Evolutionary conservation across 1,284 basidiomycete species (phyloP).

Genomic region (Golubevia sp.): DNA sequence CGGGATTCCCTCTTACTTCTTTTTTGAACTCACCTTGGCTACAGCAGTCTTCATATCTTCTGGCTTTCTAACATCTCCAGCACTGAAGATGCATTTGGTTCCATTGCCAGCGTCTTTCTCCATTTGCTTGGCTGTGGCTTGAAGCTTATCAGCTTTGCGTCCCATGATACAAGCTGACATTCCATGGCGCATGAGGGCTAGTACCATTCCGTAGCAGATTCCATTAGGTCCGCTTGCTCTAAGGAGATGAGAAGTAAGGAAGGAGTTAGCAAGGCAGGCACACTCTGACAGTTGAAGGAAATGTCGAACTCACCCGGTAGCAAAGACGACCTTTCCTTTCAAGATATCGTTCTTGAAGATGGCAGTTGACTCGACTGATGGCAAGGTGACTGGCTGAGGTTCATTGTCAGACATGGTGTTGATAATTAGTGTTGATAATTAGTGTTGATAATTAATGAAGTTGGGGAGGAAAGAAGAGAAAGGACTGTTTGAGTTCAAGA

Average conservation of each 20-base stretch:
- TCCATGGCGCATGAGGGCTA: conserved; percentile 50
- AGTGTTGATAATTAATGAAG: too few relatives aligned
- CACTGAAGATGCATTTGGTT: conserved; percentile 35
- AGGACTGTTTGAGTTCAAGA: too few relatives aligned
- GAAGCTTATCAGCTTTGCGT: conserved; percentile 53
- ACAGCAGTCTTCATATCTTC: conserved; percentile 42
- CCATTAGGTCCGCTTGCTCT: conserved; percentile 8
- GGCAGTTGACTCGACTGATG: conserved; percentile 4
- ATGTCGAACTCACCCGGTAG: conserved; percentile 43
- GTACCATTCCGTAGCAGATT: conserved; percentile 41
- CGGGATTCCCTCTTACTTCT: too few relatives aligned
- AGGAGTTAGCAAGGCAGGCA: too few relatives aligned
- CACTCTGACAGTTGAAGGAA: too few relatives aligned
- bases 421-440: too few relatives aligned
- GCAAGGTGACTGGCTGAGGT: conserved; percentile 8
- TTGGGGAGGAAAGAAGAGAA: too few relatives aligned
- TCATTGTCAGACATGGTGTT: too few relatives aligned
- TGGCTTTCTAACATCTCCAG: conserved; percentile 51
- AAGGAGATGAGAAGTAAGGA: too few relatives aligned
- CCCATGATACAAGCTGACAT: conserved; percentile 51
- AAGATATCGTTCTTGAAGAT: conserved; percentile 3
- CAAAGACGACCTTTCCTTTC: conserved; percentile 57
- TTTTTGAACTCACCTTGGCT: conserved; percentile 9
- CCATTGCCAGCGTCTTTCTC: conserved; percentile 28
- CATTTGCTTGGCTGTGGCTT: conserved; percentile 32